phyloP scores from a whole-genome alignment of 371 early-diverging fungal species.

The Rhizopus sp. region DNA sequence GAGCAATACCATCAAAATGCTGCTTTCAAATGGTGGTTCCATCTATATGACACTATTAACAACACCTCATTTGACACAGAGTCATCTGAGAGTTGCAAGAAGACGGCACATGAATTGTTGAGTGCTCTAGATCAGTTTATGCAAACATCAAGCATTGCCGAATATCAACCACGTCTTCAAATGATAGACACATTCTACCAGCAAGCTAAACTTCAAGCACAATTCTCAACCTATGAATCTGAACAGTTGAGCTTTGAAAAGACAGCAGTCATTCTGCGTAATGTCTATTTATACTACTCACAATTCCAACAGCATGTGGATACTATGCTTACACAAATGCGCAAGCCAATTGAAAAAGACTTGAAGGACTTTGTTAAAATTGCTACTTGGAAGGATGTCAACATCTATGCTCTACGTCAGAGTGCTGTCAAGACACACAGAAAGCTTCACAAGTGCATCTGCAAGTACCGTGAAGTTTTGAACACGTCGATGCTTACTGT shows the following conservation, averaged over 20 bases:
- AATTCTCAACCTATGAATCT: slow-evolving; percentile 25
- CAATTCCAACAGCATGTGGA: slow-evolving; percentile 70
- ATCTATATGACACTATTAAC: slow-evolving; percentile 68
- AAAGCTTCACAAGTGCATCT: slow-evolving; percentile 87
- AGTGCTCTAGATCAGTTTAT: slow-evolving; percentile 80
- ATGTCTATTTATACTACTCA: slow-evolving; percentile 73
- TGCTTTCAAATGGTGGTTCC: slow-evolving; percentile 87
- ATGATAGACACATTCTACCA: slow-evolving; percentile 75
- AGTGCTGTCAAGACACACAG: slow-evolving; percentile 90
- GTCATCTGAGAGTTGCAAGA: slow-evolving; percentile 31
- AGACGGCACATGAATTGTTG: slow-evolving; percentile 44
- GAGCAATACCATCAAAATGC: slow-evolving; percentile 67
- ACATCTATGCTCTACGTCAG: slow-evolving; percentile 89
- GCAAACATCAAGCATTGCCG: slow-evolving; percentile 79
- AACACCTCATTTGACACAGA: slow-evolving; percentile 33
- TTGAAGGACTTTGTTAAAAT: slow-evolving; percentile 92
- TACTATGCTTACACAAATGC: slow-evolving; percentile 53
- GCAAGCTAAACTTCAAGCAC: slow-evolving; percentile 54
- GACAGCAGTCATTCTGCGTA: slow-evolving; percentile 50
- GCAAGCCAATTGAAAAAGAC: slow-evolving; percentile 85
- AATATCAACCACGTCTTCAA: slow-evolving; percentile 77
- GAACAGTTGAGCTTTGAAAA: slow-evolving; percentile 30
- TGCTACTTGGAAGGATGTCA: slow-evolving; percentile 97
- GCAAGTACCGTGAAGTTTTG: slow-evolving; percentile 81
- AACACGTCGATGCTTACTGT: slow-evolving; percentile 73